These are phyloP conservation scores for Beauveria caledonica DNA, from an alignment of 2,329 filamentous ascomycete genomes.

Conservation along the genomic window DNA sequence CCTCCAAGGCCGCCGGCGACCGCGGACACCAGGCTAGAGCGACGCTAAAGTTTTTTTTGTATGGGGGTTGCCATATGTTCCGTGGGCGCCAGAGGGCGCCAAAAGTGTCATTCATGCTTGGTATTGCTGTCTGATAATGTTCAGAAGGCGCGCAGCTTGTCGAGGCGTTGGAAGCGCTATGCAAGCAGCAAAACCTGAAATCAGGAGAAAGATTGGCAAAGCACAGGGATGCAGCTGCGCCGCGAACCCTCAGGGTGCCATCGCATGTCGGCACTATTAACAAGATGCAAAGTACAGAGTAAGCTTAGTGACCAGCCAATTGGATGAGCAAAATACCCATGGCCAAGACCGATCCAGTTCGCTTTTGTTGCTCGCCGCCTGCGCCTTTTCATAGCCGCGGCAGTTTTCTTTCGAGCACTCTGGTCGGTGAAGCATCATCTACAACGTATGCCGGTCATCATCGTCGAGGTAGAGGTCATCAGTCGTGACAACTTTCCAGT, in stretches of 20 bases:
- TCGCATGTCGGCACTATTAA: not conserved
- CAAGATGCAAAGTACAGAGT: not conserved
- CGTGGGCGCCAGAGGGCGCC: conserved; percentile 3
- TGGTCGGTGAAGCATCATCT: no score
- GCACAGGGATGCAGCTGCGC: not conserved
- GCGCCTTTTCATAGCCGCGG: no score
- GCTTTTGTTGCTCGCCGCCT: not conserved
- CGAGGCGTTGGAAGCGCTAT: not conserved
- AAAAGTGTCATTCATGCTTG: not conserved
- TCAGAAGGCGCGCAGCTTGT: conserved; percentile 1
- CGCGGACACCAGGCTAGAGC: not conserved
- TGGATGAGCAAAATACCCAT: not conserved
- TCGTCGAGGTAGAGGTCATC: not conserved
- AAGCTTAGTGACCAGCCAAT: not conserved
- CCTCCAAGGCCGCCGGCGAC: not conserved
- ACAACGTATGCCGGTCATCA: no score
- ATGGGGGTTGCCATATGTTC: not conserved
- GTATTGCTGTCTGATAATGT: not conserved
- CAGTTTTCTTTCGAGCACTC: no score
- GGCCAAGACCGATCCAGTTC: not conserved
- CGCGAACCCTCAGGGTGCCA: not conserved
- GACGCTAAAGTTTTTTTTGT: not conserved
- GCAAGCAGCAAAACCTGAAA: not conserved
- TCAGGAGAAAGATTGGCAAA: not conserved
- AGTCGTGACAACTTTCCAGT: not conserved